A percentile compares a stretch with the other conserved stretches of the same genome.
phyloP scores from a whole-genome alignment of 257 asterid species.

The Sherardia arvensis region DNA sequence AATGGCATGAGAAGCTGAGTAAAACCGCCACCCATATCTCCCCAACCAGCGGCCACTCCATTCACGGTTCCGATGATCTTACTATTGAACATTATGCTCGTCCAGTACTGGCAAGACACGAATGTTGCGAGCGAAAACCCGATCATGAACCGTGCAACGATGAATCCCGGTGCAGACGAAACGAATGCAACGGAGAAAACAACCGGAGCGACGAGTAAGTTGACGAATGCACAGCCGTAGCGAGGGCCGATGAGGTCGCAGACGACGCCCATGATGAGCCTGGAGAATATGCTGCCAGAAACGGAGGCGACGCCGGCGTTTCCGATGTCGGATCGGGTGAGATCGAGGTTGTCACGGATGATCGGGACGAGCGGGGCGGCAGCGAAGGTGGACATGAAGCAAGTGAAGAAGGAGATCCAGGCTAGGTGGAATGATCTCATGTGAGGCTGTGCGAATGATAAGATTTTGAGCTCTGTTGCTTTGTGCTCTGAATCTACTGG shows the following conservation, averaged over 20 bases:
- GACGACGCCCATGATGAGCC: constrained; percentile 50
- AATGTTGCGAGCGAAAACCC: constrained; percentile 54
- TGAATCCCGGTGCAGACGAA: constrained; percentile 30
- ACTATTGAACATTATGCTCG: constrained; percentile 40
- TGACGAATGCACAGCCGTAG: constrained; percentile 49
- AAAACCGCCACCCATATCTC: constrained; percentile 51
- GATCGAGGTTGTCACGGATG: constrained; percentile 46
- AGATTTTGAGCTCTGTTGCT: constrained; percentile 19
- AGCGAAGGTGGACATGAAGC: constrained; percentile 63
- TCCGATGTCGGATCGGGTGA: constrained; percentile 46
- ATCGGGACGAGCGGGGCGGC: constrained; percentile 66
- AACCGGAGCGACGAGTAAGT: constrained; percentile 37
- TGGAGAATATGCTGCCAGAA: constrained; percentile 53
- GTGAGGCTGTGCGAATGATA: constrained; percentile 33
- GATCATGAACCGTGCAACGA: constrained; percentile 46
- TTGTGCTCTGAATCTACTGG: constrained; percentile 35
- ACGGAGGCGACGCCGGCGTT: constrained; percentile 67
- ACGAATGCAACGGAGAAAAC: constrained; percentile 44
- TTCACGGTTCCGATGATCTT: constrained; percentile 44
- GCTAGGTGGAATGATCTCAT: constrained; percentile 63
- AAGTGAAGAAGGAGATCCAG: constrained; percentile 65
- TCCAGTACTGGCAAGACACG: constrained; percentile 57
- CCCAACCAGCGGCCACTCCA: constrained; percentile 58
- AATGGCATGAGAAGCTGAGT: constrained; percentile 57
- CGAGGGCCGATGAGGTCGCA: constrained; percentile 55